phyloP scores from a whole-genome alignment of 2,329 filamentous ascomycete species.

The Colletotrichum sp. region DNA sequence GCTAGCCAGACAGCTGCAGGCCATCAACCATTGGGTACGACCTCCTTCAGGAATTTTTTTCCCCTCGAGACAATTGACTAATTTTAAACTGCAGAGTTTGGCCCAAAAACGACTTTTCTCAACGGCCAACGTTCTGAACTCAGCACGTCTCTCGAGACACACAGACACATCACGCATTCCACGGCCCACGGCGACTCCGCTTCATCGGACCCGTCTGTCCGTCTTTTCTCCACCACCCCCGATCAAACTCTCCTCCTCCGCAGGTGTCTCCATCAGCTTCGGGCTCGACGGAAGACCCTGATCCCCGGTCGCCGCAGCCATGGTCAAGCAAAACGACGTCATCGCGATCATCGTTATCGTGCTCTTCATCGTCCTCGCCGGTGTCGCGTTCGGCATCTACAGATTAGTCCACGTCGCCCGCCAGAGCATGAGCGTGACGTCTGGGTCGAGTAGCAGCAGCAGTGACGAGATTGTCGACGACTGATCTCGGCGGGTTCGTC shows the following conservation, averaged over 20 bases:
- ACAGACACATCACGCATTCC: neutral
- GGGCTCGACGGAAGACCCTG: neutral
- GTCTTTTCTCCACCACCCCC: neutral
- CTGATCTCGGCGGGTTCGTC: neutral
- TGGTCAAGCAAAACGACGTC: slow-evolving; percentile 69
- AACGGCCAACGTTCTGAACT: neutral
- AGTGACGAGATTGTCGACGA: slow-evolving; percentile 29
- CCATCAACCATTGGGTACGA: neutral
- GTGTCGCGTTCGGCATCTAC: slow-evolving; percentile 69
- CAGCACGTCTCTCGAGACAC: neutral
- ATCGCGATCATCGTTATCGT: slow-evolving; percentile 74
- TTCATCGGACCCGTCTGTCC: neutral
- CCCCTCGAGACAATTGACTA: neutral
- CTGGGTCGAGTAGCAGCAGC: slow-evolving; percentile 32
- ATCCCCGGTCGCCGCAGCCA: slow-evolving; percentile 39
- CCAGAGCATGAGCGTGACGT: slow-evolving; percentile 44
- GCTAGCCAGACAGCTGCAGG: neutral
- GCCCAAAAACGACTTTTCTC: neutral
- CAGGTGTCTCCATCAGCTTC: neutral
- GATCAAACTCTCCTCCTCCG: neutral
- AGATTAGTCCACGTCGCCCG: slow-evolving; percentile 61
- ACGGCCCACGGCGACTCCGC: slow-evolving; percentile 5
- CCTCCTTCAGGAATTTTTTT: neutral
- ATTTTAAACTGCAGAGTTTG: neutral
- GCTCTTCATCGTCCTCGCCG: slow-evolving; percentile 66